A percentile compares a stretch with the other conserved stretches of the same genome.
Conservation (phyloP, 2,329 filamentous ascomycete species). For the Bretziella fagacearum region DNA sequence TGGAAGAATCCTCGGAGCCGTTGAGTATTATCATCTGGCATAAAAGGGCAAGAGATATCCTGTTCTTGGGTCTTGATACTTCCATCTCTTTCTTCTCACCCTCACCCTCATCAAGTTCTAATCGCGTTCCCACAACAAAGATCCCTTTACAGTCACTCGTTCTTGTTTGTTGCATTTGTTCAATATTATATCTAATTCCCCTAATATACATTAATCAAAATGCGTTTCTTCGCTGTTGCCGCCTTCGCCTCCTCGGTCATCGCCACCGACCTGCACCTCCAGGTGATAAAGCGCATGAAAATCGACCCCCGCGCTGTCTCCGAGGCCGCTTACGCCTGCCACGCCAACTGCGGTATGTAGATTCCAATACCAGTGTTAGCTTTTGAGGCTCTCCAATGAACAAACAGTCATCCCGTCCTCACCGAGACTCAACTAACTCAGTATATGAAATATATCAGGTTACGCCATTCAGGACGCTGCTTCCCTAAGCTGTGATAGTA, state of each 20-base stretch:
- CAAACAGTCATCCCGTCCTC: too few species aligned
- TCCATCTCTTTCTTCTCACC: background rate
- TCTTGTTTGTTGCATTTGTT: background rate
- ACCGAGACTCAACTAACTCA: too few species aligned
- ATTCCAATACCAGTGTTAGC: too few species aligned
- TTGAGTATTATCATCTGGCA: background rate
- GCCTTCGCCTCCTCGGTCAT: slow-evolving; percentile 2
- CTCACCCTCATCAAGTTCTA: slow-evolving; percentile 1
- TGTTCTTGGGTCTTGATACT: background rate
- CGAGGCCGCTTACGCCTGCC: slow-evolving; percentile 24
- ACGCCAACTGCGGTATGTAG: slow-evolving; percentile 33
- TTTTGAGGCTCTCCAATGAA: too few species aligned
- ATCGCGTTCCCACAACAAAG: background rate
- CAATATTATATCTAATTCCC: background rate
- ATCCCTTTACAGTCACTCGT: slow-evolving; percentile 3
- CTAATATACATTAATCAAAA: background rate
- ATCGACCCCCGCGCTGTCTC: slow-evolving; percentile 7
- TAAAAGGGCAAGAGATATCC: slow-evolving; percentile 3
- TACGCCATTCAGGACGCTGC: slow-evolving; percentile 19
- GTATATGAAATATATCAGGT: slow-evolving; percentile 17
- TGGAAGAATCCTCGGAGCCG: background rate
- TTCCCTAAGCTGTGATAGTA: slow-evolving; percentile 20
- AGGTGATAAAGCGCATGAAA: slow-evolving; percentile 4
- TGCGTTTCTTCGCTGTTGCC: slow-evolving; percentile 4
- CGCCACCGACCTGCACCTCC: slow-evolving; percentile 7